These are phyloP conservation scores for Dictyostelium capitatum DNA, from an alignment of 78 protist species.

Conservation along the genomic window DNA sequence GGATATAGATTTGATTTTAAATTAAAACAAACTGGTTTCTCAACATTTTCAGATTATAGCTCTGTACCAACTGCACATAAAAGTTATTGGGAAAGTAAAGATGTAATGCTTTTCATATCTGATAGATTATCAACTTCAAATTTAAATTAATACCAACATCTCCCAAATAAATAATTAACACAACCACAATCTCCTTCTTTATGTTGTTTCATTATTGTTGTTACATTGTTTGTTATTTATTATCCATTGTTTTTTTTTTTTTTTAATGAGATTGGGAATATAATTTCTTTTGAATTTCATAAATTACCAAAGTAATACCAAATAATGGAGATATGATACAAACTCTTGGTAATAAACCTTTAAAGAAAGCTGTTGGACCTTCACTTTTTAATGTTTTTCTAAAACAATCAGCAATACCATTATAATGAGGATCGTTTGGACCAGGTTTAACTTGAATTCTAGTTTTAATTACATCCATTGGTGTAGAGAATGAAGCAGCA, in stretches of 20 bases:
- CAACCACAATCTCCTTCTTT: neutral
- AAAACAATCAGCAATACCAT: slow-evolving; percentile 85
- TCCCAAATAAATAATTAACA: neutral
- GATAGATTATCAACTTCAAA: slow-evolving; percentile 7
- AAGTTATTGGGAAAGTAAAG: slow-evolving; percentile 52
- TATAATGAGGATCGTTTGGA: slow-evolving; percentile 76
- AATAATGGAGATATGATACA: slow-evolving; percentile 86
- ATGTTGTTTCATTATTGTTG: neutral
- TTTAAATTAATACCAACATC: neutral
- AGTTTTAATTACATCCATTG: slow-evolving; percentile 90
- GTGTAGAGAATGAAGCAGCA: slow-evolving; percentile 81
- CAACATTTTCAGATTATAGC: slow-evolving; percentile 37
- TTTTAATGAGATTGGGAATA: neutral
- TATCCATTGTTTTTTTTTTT: neutral
- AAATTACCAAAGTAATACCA: slow-evolving; percentile 85
- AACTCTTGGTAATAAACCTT: slow-evolving; percentile 85
- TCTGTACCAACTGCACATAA: slow-evolving; percentile 44
- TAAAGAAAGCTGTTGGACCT: slow-evolving; percentile 82
- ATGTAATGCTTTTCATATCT: slow-evolving; percentile 51
- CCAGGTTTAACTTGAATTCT: slow-evolving; percentile 88
- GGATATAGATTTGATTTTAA: slow-evolving; percentile 73
- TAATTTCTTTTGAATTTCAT: slow-evolving; percentile 78
- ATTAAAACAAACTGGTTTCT: slow-evolving; percentile 45
- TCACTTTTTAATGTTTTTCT: slow-evolving; percentile 51
- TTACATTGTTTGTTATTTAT: neutral